Evolutionary conservation across 2,329 filamentous ascomycete species (phyloP), one percentile per base, ranked within the genome.

Genomic region (Aspergillus nomiae): DNA sequence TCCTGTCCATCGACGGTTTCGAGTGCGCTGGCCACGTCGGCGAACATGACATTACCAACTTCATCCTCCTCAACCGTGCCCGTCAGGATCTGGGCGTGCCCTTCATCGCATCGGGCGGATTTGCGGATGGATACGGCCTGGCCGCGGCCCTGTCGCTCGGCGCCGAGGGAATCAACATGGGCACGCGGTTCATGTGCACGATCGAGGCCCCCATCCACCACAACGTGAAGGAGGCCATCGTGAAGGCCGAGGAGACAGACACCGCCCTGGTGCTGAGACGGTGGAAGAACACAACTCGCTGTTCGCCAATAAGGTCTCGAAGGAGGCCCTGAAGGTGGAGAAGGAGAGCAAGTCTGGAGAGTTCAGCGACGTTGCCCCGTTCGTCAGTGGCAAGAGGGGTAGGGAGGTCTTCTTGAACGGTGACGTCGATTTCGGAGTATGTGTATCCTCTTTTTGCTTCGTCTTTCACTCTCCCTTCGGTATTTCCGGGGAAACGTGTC

Each of bases 101-200:
- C 0, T 99, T 98, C 78, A 97, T 99, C 75, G 95, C 95, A 0
- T 96, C 91, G 1, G 95, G 95, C 61, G 95, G 95, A 2, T 98
- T 99, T 75, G 94, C 93, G 14, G 95, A 99, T 76, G 95, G 95
- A 0, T 88, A 96, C 73, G 95, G 95, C 4, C 86, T 99, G 24
- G 95, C 95, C 1, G 95, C 94, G 2, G 95, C 95, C 9, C 83
- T 99, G 70, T 90, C 90, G 46, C 86, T 99, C 14, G 95, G 95
- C 41, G 95, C 95, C 0, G 92, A 92, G 77, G 95, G 95, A 66
- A 89, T 98, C 81, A 99, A 99, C 81, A 99, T 99, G 95, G 95
- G 95, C 62, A 99, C 95, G 11, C 85, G 95, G 48, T 99, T 98
- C 83, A 96, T 99, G 92, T 94, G 91, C 82, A 98, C 95, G 0